These are phyloP conservation scores for Eragrostis nindensis DNA, from an alignment of 176 grass and related monocot species.

Conservation along the genomic window DNA sequence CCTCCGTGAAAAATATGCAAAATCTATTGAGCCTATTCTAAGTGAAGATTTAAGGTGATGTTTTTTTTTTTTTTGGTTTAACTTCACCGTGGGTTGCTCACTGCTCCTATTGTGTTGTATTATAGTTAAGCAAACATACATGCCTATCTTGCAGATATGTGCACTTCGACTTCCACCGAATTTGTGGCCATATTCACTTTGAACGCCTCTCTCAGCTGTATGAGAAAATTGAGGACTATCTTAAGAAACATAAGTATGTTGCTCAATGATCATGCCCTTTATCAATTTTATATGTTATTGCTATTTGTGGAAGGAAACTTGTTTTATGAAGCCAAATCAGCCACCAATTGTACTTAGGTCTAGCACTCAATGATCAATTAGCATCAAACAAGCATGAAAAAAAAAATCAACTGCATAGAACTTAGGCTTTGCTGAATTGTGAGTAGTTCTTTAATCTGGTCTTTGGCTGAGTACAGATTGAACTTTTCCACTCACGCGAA, in stretches of 20 bases:
- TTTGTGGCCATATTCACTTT: constrained; percentile 95
- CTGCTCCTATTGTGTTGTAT: constrained; percentile 19
- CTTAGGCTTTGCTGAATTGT: background rate
- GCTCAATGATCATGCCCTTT: background rate
- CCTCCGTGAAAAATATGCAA: constrained; percentile 78
- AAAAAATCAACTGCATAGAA: background rate
- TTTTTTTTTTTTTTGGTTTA: constrained; percentile 36
- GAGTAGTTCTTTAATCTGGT: constrained; percentile 7
- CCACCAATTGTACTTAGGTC: background rate
- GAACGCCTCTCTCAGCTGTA: constrained; percentile 94
- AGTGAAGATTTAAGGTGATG: constrained; percentile 81
- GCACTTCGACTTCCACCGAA: constrained; percentile 93
- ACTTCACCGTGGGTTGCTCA: constrained; percentile 26
- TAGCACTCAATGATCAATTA: background rate
- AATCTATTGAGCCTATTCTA: constrained; percentile 75
- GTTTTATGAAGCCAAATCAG: background rate
- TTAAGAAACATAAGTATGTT: constrained; percentile 78
- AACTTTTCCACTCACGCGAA: too few species aligned
- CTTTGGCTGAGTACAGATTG: too few species aligned
- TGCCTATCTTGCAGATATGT: constrained; percentile 71
- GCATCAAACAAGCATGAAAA: background rate
- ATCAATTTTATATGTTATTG: constrained; percentile 20
- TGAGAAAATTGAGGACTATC: constrained; percentile 83
- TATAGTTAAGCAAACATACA: constrained; percentile 31
- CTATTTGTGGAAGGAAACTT: background rate